Evolutionary conservation across 371 early-diverging fungal genomes (phyloP).

Genomic region (Mortierella sp.): DNA sequence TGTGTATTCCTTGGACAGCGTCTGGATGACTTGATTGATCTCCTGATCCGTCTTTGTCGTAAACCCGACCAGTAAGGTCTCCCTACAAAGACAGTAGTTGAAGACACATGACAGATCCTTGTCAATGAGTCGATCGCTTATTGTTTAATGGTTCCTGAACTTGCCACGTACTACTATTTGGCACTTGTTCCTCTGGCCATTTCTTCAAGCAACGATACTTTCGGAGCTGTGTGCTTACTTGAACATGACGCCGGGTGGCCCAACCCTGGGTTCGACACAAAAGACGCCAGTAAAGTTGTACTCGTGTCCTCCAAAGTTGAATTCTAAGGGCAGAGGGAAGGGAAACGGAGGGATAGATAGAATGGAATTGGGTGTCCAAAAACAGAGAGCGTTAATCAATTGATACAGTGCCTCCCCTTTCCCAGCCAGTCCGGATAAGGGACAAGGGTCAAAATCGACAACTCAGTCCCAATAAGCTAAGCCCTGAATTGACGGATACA

Average conservation of each 20-base stretch:
- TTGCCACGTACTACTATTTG: neutral
- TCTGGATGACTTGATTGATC: constrained; percentile 63
- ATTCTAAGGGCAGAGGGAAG: constrained; percentile 56
- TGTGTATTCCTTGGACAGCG: constrained; percentile 66
- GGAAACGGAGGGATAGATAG: neutral
- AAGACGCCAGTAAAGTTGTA: constrained; percentile 75
- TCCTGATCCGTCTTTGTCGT: constrained; percentile 62
- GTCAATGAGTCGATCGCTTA: neutral
- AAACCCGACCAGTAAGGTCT: constrained; percentile 71
- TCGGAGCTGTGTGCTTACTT: constrained; percentile 62
- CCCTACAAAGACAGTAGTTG: constrained; percentile 53
- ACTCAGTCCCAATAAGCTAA: neutral
- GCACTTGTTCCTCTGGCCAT: neutral
- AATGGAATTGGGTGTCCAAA: neutral
- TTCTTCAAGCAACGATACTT: no score
- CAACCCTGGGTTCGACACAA: constrained; percentile 67
- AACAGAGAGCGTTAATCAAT: neutral
- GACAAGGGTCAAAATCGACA: no score
- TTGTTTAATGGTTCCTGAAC: neutral
- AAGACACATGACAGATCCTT: neutral
- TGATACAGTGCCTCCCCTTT: neutral
- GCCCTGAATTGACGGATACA: neutral
- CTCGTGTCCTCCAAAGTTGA: constrained; percentile 76
- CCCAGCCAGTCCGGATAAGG: no score
- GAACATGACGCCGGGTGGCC: constrained; percentile 70